These are phyloP conservation scores for Cystofilobasidium bisporidii DNA, from an alignment of 768 basidiomycete species.

Conservation along the genomic window DNA sequence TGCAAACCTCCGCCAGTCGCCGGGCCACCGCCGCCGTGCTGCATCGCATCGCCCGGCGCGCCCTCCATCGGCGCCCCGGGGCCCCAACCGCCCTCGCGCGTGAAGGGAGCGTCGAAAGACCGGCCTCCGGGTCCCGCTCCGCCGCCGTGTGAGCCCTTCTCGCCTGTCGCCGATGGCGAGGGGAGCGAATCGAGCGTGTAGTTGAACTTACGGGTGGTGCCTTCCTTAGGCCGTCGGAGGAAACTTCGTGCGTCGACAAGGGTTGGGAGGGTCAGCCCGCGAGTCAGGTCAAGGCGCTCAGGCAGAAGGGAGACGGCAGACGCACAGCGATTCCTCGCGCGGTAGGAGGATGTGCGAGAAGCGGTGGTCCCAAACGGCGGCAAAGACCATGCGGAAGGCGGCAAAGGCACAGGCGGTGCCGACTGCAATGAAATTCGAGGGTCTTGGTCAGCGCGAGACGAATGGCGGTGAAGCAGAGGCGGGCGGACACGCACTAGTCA, in stretches of 20 bases:
- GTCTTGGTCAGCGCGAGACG: conserved; percentile 43
- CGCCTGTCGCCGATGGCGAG: not conserved
- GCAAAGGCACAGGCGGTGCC: not conserved
- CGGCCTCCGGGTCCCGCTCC: not conserved
- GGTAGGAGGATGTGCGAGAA: conserved; percentile 55
- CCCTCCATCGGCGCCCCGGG: not conserved
- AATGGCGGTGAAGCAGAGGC: conserved; percentile 29
- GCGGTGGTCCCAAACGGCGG: conserved; percentile 50
- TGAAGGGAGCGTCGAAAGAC: conserved; percentile 1
- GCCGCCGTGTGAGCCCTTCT: not conserved
- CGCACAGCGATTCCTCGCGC: not conserved
- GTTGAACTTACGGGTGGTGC: not conserved
- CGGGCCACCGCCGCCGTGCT: not conserved
- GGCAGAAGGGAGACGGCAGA: no score
- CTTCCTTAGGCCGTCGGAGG: not conserved
- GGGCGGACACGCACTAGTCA: conserved; percentile 35
- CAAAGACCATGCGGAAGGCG: conserved; percentile 52
- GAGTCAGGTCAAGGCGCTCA: no score
- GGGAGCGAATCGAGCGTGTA: conserved; percentile 2
- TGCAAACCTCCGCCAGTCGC: not conserved
- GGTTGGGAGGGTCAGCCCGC: no score
- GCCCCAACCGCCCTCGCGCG: conserved; percentile 20
- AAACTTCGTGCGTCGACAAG: not conserved
- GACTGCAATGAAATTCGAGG: conserved; percentile 37
- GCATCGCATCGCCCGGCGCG: conserved; percentile 15